A percentile compares a stretch with the other conserved stretches of the same genome.
These are phyloP conservation scores for Entophlyctis luteolus DNA, from an alignment of 192 early-diverging fungal species.

Conservation along the genomic window DNA sequence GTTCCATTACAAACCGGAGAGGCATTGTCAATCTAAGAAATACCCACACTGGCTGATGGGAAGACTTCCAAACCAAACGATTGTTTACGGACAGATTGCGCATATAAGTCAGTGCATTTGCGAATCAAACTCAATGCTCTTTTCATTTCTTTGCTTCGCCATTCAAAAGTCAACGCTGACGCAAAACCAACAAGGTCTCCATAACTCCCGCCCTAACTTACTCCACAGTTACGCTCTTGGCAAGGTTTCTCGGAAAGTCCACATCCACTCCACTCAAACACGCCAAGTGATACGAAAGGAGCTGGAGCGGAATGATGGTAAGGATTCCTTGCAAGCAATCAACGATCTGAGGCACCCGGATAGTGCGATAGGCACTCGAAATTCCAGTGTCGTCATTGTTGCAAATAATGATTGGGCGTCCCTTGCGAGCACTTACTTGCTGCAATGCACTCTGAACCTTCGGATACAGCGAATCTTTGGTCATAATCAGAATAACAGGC, in stretches of 20 bases:
- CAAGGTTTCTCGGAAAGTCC: conserved; percentile 75
- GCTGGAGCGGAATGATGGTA: conserved; percentile 91
- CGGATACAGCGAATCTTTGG: conserved; percentile 72
- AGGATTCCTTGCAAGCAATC: conserved; percentile 94
- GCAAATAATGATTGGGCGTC: conserved; percentile 93
- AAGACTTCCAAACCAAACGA: too few species aligned
- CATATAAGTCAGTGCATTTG: too few species aligned
- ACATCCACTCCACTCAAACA: conserved; percentile 90
- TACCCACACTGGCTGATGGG: too few species aligned
- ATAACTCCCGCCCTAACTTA: conserved; percentile 17
- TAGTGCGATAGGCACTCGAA: conserved; percentile 64
- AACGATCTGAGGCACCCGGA: conserved; percentile 87
- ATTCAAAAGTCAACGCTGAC: too few species aligned
- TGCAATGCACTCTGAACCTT: conserved; percentile 74
- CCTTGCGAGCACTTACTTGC: conserved; percentile 95
- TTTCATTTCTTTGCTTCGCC: too few species aligned
- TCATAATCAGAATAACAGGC: conserved; percentile 92
- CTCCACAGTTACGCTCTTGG: conserved; percentile 43
- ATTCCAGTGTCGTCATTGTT: conserved; percentile 80
- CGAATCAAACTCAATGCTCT: too few species aligned
- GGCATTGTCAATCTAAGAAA: too few species aligned
- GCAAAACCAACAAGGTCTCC: too few species aligned
- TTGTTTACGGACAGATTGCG: too few species aligned
- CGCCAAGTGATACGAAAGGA: conserved; percentile 94
- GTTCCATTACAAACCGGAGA: too few species aligned